A percentile compares a stretch with the other conserved stretches of the same genome.
phyloP scores from a whole-genome alignment of 164 flowering plant genomes.

The Magnolia officinalis region DNA sequence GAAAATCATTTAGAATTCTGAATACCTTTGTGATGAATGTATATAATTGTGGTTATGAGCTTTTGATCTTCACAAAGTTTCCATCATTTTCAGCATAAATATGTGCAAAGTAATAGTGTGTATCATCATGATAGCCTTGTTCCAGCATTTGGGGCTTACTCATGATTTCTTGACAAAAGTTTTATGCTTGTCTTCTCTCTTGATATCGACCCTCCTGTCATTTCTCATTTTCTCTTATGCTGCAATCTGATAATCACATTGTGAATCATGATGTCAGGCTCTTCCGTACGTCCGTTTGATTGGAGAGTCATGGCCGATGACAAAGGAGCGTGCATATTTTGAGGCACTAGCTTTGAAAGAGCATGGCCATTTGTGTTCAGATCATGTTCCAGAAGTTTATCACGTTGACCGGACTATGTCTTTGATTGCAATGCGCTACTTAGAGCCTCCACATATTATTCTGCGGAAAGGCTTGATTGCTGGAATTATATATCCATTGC shows the following conservation, averaged over 20 bases:
- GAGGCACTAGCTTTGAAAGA: constrained; percentile 65
- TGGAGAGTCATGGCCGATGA: constrained; percentile 98
- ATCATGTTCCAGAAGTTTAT: constrained; percentile 92
- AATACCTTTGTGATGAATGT: too few relatives aligned
- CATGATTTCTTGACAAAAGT: too few relatives aligned
- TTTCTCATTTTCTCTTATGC: not conserved
- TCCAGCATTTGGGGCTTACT: too few relatives aligned
- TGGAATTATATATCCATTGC: constrained; percentile 82
- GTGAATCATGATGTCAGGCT: constrained; percentile 43
- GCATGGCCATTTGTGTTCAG: constrained; percentile 66
- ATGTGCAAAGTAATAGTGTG: not conserved
- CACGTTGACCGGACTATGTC: constrained; percentile 88
- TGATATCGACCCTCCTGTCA: not conserved
- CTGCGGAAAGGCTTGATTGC: constrained; percentile 87
- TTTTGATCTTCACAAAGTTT: not conserved
- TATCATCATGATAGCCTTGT: too few relatives aligned
- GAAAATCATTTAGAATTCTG: not conserved
- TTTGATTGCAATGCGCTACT: constrained; percentile 86
- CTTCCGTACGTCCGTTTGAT: constrained; percentile 86
- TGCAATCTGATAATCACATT: not conserved
- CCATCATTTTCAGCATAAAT: not conserved
- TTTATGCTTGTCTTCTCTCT: too few relatives aligned
- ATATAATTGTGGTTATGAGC: not conserved
- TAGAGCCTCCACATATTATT: constrained; percentile 95
- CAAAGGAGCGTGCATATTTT: constrained; percentile 93